phyloP scores from a whole-genome alignment of 257 asterid species.

The Ehretia macrophylla region DNA sequence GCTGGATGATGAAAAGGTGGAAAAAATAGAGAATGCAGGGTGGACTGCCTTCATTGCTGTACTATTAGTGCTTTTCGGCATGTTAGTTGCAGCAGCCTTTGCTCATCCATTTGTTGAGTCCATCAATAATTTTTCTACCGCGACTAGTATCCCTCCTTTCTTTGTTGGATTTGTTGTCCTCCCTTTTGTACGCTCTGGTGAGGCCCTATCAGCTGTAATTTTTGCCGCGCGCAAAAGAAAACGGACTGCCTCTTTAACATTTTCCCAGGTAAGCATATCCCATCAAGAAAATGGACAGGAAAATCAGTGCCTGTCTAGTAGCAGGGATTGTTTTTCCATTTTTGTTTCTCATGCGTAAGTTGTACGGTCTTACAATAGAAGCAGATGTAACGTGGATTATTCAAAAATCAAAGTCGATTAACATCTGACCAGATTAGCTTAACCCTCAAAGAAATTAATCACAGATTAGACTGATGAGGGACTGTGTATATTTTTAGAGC shows the following conservation, averaged over 20 bases:
- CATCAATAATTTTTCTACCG: conserved; percentile 9
- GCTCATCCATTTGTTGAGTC: conserved; percentile 14
- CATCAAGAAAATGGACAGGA: no score
- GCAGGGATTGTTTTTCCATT: no score
- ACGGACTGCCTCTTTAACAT: conserved; percentile 12
- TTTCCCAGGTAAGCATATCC: conserved; percentile 21
- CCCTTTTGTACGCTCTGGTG: conserved; percentile 12
- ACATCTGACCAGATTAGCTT: no score
- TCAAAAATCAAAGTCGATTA: no score
- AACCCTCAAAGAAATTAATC: no score
- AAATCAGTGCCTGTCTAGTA: no score
- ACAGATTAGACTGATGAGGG: no score
- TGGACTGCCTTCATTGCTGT: conserved; percentile 9
- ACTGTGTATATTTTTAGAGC: no score
- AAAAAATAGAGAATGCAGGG: conserved; percentile 2
- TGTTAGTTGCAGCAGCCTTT: conserved; percentile 13
- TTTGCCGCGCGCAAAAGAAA: conserved; percentile 9
- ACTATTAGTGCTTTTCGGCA: conserved; percentile 6
- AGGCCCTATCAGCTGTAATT: conserved; percentile 8
- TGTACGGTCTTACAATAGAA: no score
- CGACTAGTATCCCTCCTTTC: conserved; percentile 10
- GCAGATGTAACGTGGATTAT: no score
- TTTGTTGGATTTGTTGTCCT: conserved; percentile 10
- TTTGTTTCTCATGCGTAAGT: no score
- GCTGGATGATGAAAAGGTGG: conserved; percentile 12